Percentiles rank a stretch among this genome's conserved stretches.
phyloP scores from a whole-genome alignment of 345 rosid species.

The Heritiera littoralis region DNA sequence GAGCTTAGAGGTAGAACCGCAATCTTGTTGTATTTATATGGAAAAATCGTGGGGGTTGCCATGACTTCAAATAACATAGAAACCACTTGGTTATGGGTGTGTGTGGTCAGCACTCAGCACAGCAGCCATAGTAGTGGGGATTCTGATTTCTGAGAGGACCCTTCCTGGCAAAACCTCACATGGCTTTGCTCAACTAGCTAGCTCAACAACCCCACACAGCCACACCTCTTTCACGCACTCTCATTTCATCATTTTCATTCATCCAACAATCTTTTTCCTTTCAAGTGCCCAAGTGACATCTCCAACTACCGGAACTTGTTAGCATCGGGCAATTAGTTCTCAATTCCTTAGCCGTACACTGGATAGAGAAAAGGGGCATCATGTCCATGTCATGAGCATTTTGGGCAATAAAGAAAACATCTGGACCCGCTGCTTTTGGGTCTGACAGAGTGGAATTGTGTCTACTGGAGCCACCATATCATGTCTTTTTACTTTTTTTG shows the following conservation, averaged over 20 bases:
- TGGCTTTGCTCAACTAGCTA: background rate
- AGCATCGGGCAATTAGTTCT: background rate
- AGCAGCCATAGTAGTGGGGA: too few relatives aligned
- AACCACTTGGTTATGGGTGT: background rate
- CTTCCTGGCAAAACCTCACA: background rate
- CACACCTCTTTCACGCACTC: background rate
- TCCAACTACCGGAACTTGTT: background rate
- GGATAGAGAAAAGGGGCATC: too few relatives aligned
- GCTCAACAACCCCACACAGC: background rate
- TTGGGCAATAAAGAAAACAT: background rate
- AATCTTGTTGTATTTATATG: background rate
- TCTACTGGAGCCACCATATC: background rate
- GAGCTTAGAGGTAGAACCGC: background rate
- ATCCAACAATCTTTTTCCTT: background rate
- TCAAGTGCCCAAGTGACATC: background rate
- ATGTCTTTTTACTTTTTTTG: background rate
- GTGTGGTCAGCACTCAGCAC: too few relatives aligned
- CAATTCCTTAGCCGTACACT: background rate
- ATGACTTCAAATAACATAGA: background rate
- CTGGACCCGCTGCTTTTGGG: slow-evolving; percentile 4
- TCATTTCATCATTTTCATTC: background rate
- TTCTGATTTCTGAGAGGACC: background rate
- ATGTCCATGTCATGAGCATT: slow-evolving; percentile 5
- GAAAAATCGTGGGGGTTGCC: background rate
- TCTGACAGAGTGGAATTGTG: background rate